These are phyloP conservation scores for Pachysolen tannophilus DNA, from an alignment of 805 yeast genomes.

Conservation along the genomic window DNA sequence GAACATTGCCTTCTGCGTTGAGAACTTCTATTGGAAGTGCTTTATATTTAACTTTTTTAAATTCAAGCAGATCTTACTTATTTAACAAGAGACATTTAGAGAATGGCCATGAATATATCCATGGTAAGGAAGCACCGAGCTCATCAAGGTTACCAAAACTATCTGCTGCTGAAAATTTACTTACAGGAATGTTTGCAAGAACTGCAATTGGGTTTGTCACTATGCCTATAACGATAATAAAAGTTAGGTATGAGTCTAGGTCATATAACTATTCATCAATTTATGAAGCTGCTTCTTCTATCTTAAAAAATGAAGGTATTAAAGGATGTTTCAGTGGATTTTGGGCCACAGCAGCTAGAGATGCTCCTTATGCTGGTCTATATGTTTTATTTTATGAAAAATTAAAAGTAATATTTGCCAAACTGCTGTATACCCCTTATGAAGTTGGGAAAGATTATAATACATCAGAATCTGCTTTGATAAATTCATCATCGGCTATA, in stretches of 20 bases:
- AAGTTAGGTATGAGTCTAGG: conserved; percentile 83
- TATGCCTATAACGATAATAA: conserved; percentile 91
- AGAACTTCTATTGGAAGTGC: conserved; percentile 91
- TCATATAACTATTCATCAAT: conserved; percentile 63
- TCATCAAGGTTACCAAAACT: conserved; percentile 62
- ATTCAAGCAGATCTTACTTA: conserved; percentile 46
- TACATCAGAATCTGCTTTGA: conserved; percentile 38
- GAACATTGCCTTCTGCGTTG: conserved; percentile 84
- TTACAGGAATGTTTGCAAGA: conserved; percentile 73
- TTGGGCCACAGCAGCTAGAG: conserved; percentile 80
- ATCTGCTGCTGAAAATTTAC: conserved; percentile 57
- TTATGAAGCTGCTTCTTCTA: conserved; percentile 48
- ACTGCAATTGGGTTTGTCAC: conserved; percentile 78
- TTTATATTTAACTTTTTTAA: conserved; percentile 68
- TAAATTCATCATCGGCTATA: conserved; percentile 73
- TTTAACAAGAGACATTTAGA: conserved; percentile 21
- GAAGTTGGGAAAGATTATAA: conserved; percentile 15
- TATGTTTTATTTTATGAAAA: conserved; percentile 82
- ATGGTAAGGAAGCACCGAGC: conserved; percentile 10
- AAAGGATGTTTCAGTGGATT: conserved; percentile 81
- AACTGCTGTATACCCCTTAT: conserved; percentile 17
- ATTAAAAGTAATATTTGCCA: conserved; percentile 51
- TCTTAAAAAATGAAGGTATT: conserved; percentile 43
- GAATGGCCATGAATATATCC: too few species aligned
- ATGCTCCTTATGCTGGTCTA: conserved; percentile 94